Percentiles rank a stretch among this genome's conserved stretches.
Conservation (phyloP, 495 filamentous ascomycete genomes). For the Thozetella sp. region DNA sequence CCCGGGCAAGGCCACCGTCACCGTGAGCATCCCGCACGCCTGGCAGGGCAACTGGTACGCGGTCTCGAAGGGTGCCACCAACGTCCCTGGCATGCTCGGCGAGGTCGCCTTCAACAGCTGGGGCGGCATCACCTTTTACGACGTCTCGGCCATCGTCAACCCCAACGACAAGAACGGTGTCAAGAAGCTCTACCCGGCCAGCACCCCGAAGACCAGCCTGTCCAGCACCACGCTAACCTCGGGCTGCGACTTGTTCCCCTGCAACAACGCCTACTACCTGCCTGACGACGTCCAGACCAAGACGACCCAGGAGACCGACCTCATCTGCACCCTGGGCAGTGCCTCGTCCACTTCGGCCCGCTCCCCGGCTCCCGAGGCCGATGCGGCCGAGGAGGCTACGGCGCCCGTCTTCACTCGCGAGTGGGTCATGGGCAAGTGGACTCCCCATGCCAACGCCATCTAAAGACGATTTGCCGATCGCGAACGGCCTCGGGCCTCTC, state of each 20-base stretch:
- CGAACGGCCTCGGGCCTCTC: background rate
- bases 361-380: conserved; percentile 16
- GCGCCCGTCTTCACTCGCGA: conserved; percentile 11
- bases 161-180: conserved; percentile 41
- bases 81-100: conserved; percentile 50
- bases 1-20: conserved; percentile 21
- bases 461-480: background rate
- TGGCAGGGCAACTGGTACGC: conserved; percentile 54
- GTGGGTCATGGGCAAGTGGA: conserved; percentile 11
- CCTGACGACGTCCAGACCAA: conserved; percentile 50
- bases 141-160: conserved; percentile 58
- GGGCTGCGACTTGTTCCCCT: conserved; percentile 49
- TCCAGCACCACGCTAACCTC: conserved; percentile 17
- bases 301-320: conserved; percentile 31
- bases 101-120: conserved; percentile 50
- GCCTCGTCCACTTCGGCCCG: conserved; percentile 13
- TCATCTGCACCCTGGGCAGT: conserved; percentile 40
- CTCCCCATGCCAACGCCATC: background rate
- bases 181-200: conserved; percentile 45
- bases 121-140: conserved; percentile 44
- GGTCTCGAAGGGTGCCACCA: conserved; percentile 31
- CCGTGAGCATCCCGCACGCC: conserved; percentile 30
- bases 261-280: conserved; percentile 48
- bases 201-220: conserved; percentile 10
- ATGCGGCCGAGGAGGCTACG: background rate